Conservation (phyloP, 345 rosid genomes). For the Raphanus raphanistrum region DNA sequence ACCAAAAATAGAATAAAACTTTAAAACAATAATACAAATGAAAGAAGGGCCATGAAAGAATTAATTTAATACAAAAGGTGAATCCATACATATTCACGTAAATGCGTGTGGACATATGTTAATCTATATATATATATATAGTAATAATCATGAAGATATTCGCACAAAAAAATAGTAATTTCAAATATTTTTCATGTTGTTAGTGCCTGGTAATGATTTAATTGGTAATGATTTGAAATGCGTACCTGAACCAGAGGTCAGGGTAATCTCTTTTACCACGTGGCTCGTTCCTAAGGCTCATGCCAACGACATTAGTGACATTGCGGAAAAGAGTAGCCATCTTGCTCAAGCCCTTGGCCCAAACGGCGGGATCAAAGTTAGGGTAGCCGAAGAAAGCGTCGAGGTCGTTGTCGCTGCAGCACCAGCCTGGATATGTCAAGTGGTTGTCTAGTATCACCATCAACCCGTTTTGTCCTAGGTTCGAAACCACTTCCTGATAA, state of each 20-base stretch:
- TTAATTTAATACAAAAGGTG: too few relatives aligned
- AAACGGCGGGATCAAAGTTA: conserved; percentile 60
- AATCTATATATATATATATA: too few relatives aligned
- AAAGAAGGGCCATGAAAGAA: too few relatives aligned
- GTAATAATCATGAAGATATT: not conserved
- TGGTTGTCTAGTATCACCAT: conserved; percentile 89
- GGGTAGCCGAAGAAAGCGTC: conserved; percentile 87
- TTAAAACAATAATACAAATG: too few relatives aligned
- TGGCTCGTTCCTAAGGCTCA: conserved; percentile 87
- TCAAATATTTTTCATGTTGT: conserved; percentile 5
- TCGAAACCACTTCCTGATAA: conserved; percentile 66
- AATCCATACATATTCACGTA: not conserved
- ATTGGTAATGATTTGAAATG: not conserved
- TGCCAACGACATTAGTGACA: conserved; percentile 60
- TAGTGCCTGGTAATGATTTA: not conserved
- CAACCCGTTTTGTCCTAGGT: conserved; percentile 58
- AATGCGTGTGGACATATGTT: too few relatives aligned
- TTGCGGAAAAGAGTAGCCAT: conserved; percentile 71
- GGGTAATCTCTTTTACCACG: conserved; percentile 67
- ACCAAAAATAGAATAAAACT: too few relatives aligned
- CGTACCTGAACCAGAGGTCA: conserved; percentile 76
- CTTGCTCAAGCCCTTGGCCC: conserved; percentile 61
- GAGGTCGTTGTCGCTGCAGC: conserved; percentile 64
- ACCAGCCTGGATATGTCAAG: conserved; percentile 84
- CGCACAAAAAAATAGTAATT: not conserved